Base-by-base conservation (phyloP, 2,329 filamentous ascomycete species). In the Epichloe hybrida region DNA sequence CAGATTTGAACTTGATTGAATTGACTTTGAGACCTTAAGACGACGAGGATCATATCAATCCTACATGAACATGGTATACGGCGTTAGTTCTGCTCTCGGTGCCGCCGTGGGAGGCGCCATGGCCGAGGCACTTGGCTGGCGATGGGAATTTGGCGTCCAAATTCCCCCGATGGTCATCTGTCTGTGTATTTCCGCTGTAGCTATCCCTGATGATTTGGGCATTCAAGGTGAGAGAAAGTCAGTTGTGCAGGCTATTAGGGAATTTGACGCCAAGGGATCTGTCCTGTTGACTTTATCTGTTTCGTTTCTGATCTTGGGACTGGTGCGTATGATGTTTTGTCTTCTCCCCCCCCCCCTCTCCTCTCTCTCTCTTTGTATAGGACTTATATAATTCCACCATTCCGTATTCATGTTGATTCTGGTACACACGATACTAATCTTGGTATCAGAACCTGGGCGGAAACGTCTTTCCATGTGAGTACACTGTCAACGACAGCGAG, bases 41-140 rank as follows among this genome's bases (percentile, higher is more conserved):
- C 66, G 64, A 21, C 72, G 86, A n/a, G 83, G 84, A 3, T 76
- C 77, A 4, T 90, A 86, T 57, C 86, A 90, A 62, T 81, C 81
- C 13, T 80, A 83, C 56, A 76, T 86, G 59, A 84, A 86, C 61
- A 70, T 85, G 44, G 72, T 77, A 46, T 86, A 76, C 57, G 83
- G 83, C 2, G 53, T 72, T n/a, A 75, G 71, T 0, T 70, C 75
- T 2, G 72, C 76, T 6, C 67, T 80, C 2, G 85, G 85, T 3
- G 84, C 83, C 1, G 83, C 83, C 0, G 71, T 85, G 6, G 85
- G 84, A 13, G 84, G 84, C 1, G 72, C 80, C 49, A 77, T 89
- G 60, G 83, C 82, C 23, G 84, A 88, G 59, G 72, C 69, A 36
- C 64, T 88, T 1, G 85, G 85, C 34, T 89, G 84, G 84, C 71